Evolutionary conservation across 306 rosid genomes (phyloP), one percentile per base, ranked within the genome.

Genomic region (Betula pendula): DNA sequence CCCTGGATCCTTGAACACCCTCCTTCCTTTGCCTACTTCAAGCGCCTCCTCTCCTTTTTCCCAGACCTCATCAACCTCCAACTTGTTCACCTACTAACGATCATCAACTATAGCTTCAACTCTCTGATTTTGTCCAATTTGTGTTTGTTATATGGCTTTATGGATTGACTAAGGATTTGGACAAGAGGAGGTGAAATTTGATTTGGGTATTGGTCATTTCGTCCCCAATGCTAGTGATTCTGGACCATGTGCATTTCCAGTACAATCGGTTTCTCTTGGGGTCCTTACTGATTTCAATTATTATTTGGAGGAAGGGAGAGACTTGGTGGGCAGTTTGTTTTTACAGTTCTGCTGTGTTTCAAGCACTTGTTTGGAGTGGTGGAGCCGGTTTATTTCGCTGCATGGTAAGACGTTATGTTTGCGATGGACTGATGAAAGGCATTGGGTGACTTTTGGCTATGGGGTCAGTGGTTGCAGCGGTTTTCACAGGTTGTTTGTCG

Each of bases 1-100:
- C 91, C 87, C 24, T 90, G 97, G 97, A 91, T 93, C 47, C 91
- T 91, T 49, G 97, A 94, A 70, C 91, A 90, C 66, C 98, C 98
- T 0, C 94, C 97, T 1, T 91, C 89, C 74, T 94, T 94, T 42
- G 90, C 91, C 48, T 87, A 89, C 81, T 88, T 90, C 24, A 94
- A 94, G 72, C 81, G 83, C 13, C 75, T 91, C 63, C 83, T 91
- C 47, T 91, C 97, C 13, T 3, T 78, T 72, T 90, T 89, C 33
- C 90, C 97, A 2, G 72, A 84, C 40, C 76, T 89, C 33, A 53
- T 91, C 67, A 94, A 94, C 72, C 94, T 89, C 48, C 84, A 81
- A 78, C 90, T 91, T 1, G 92, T 92, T 60, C 80, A 90, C 68
- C 91, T 94, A 56, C 81, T 81, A 22, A 87, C 84, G 58, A 96